Base-by-base conservation (phyloP, 305 asterid genomes). In the Solanum chacoense region DNA sequence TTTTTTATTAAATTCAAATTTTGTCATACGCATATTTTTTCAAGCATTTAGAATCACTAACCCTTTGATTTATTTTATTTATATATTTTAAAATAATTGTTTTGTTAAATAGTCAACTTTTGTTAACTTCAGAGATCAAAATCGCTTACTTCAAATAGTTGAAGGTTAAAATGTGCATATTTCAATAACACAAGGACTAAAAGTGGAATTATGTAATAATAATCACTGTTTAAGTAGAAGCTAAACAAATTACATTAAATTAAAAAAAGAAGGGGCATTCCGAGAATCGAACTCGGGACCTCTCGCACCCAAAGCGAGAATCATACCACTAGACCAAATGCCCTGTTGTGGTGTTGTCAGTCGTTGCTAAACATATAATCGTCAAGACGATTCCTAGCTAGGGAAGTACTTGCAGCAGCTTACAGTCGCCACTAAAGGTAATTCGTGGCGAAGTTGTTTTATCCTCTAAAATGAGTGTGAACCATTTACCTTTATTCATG, bases 231-330 rank as follows among this genome's bases (percentile, higher is more conserved):
- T 55, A 55, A 55, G 24, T 18, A 55, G 24, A 55, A 55, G 67
- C n/a, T 16, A 16, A 5, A 50, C n/a, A 50, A 5, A 50, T 50
- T 50, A 6, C 63, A 50, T 50, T 5, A 16, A 45, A 14, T 45
- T 14, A 38, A 35, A 0, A 37, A 40, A 11, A n/a, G n/a, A 24
- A 31, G 94, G 95, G 95, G 95, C 95, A 90, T 93, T 92, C 95
- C 94, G 92, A 94, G 96, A 94, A 94, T 93, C 92, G 93, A 92
- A 94, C 95, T 94, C 94, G 92, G 93, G 96, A 94, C 95, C 95
- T 94, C 95, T 93, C 92, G 93, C 96, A 93, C 95, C 95, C 95
- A 91, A 95, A 94, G 94, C 93, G 92, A 93, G 94, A 93, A 92
- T 91, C 94, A 94, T 93, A 94, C 94, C 95, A 92, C 88, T 79